Percentiles rank a stretch among this genome's conserved stretches.
Evolutionary conservation across 352 stramenopile species (phyloP).

Genomic region (Pythium guiyangense): DNA sequence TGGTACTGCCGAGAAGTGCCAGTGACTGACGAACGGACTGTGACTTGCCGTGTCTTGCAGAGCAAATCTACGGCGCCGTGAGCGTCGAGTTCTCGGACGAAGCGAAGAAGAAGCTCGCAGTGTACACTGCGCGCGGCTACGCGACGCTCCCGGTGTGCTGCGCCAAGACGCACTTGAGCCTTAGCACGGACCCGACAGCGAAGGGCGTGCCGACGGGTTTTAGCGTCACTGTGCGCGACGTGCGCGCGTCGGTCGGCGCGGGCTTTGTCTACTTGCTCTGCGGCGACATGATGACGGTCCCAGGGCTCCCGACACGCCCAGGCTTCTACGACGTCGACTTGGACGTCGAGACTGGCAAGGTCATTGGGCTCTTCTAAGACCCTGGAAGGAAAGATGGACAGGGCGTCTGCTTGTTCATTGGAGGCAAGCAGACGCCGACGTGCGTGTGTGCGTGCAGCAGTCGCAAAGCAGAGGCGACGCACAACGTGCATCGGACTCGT

Average conservation of each 20-base stretch:
- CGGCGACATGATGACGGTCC: constrained; percentile 99
- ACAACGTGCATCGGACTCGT: too few relatives aligned
- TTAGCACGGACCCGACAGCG: constrained; percentile 91
- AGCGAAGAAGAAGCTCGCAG: constrained; percentile 91
- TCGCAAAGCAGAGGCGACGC: neutral
- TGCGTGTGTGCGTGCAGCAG: neutral
- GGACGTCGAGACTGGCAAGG: constrained; percentile 91
- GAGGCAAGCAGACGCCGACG: neutral
- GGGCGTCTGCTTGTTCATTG: neutral
- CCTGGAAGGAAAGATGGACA: too few relatives aligned
- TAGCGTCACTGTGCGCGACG: constrained; percentile 92
- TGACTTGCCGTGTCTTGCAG: constrained; percentile 20
- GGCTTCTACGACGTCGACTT: constrained; percentile 99
- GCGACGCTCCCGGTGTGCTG: constrained; percentile 93
- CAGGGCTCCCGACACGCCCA: constrained; percentile 96
- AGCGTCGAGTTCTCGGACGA: constrained; percentile 94
- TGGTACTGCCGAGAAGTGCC: too few relatives aligned
- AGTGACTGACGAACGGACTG: constrained; percentile 21
- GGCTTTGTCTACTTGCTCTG: constrained; percentile 95
- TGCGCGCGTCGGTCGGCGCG: constrained; percentile 94
- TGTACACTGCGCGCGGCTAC: constrained; percentile 85
- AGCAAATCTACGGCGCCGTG: constrained; percentile 96
- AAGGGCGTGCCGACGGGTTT: constrained; percentile 96
- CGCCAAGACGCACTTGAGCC: constrained; percentile 98
- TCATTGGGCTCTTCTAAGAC: constrained; percentile 93